Evolutionary conservation across 176 grass and related monocot genomes (phyloP), one percentile per base, ranked within the genome.

Genomic region (Cocos nucifera): DNA sequence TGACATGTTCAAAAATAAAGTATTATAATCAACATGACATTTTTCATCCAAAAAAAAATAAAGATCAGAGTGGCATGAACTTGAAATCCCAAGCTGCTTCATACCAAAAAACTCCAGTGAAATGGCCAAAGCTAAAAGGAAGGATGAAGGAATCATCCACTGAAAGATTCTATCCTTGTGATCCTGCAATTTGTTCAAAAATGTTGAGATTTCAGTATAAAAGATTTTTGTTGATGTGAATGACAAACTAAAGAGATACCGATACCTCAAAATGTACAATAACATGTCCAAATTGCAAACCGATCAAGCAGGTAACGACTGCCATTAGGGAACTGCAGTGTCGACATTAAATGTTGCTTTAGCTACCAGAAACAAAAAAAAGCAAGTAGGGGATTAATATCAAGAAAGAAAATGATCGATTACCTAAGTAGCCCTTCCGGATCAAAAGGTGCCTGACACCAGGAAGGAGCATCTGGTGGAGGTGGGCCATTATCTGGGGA

Each of bases 401-500:
- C 4, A 32, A 28, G 25, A 30, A 61, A 39, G 20, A 24, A 44
- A 72, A 54, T 27, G 22, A 64, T 49, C 9, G 17, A 24, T 83
- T 57, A 87, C 94, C 94, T 83, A 49, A 98, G 76, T 73, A 90
- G 65, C 49, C 94, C 94, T 73, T 98, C 94, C 59, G 94, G 94
- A 65, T 98, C 94, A 63, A 98, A 98, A 57, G 88, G 88, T 25
- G 94, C 88, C 71, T 88, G 79, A 23, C 94, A 98, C 94, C 94
- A 98, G 48, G 94, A 92, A 17, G 94, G 94, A 8, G 64, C 77
- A 75, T 77, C 73, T 3, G 74, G 81, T 20, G 77, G 86, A 59
- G 81, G 86, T 19, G 82, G 82, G 2, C 86, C 82, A 54, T 75
- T 89, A 61, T 85, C 62, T 6, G 81, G 86, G 27, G 77, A 89